phyloP scores from a whole-genome alignment of 2,329 filamentous ascomycete genomes.

The Sordariomycetes sp. region DNA sequence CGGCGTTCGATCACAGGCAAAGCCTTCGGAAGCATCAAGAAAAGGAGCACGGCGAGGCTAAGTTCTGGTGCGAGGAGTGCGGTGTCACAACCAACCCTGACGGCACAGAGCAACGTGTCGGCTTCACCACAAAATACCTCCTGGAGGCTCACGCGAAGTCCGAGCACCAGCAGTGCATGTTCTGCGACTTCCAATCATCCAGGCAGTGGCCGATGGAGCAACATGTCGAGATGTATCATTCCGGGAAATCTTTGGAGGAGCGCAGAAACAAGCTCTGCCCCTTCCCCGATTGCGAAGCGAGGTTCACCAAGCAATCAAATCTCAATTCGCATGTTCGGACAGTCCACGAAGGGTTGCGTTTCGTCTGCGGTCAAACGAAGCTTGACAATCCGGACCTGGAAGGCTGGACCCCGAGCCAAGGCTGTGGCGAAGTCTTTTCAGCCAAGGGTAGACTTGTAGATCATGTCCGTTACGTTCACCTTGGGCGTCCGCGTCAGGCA shows the following conservation, averaged over 20 bases:
- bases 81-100: conserved; percentile 24
- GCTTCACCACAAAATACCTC: conserved; percentile 63
- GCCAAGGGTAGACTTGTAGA: conserved; percentile 74
- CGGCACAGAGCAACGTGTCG: conserved; percentile 31
- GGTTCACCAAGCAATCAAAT: conserved; percentile 78
- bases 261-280: conserved; percentile 60
- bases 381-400: conserved; percentile 47
- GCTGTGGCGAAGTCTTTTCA: conserved; percentile 67
- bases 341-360: conserved; percentile 68
- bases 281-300: conserved; percentile 59
- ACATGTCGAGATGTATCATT: conserved; percentile 73
- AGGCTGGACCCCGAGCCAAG: conserved; percentile 55
- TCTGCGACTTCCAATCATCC: conserved; percentile 62
- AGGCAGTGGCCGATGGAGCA: conserved; percentile 60
- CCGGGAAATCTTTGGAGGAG: conserved; percentile 49
- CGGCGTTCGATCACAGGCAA: conserved; percentile 64
- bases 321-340: conserved; percentile 70
- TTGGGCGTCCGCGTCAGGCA: conserved; percentile 50
- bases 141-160: conserved; percentile 66
- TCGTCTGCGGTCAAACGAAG: conserved; percentile 67
- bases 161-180: conserved; percentile 66
- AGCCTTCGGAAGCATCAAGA: conserved; percentile 64
- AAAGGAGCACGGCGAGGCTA: conserved; percentile 58
- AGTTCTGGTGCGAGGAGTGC: conserved; percentile 74
- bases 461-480: conserved; percentile 74